Evolutionary conservation across 805 yeast species (phyloP), one percentile per base, ranked within the genome.

Genomic region (Metschnikowia hibisci): DNA sequence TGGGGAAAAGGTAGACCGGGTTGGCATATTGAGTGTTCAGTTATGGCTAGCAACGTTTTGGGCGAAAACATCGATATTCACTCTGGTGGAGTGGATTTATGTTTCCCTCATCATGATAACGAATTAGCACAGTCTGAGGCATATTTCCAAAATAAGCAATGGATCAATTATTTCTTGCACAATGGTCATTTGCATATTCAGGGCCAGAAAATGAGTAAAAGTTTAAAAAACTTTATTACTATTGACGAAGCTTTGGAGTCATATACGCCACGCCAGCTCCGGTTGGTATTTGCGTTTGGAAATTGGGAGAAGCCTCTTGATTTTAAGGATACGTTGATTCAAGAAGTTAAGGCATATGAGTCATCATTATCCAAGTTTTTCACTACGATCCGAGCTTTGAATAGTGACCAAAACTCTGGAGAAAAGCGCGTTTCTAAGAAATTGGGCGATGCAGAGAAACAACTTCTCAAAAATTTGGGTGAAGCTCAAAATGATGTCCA

Each of bases 1-100:
- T 93, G 98, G 98, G 99, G 99, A 20, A 73, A 73, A 46, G 99
- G 99, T 41, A 83, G 99, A 63, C 99, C 99, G 11, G 99, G 99
- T 4, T 93, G 99, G 99, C 99, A 93, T 63, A 93, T 93, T 63
- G 99, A 93, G 68, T 93, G 99, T 76, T 89, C 97, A 7, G 99
- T 93, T 15, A 93, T 93, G 99, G 98, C 98, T 1, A 77, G 89
- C 41, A 95, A 89, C 53, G 76, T 90, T 36, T 75, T 86, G 30
- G 98, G 98, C 4, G 66, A 77, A 15, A 74, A 75, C 46, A 85
- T 93, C 76, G 99, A 93, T 64, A 87, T 93, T 53, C 99, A 93
- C 62, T 82, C 96, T 13, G 99, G 99, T 45, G 99, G 99, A 52
- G 81, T 93, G 42, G 99, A 93, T 68, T 76, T 93, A 58, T 96